Conservation (phyloP, 495 filamentous ascomycete genomes). For the Podospora tetraspora region DNA sequence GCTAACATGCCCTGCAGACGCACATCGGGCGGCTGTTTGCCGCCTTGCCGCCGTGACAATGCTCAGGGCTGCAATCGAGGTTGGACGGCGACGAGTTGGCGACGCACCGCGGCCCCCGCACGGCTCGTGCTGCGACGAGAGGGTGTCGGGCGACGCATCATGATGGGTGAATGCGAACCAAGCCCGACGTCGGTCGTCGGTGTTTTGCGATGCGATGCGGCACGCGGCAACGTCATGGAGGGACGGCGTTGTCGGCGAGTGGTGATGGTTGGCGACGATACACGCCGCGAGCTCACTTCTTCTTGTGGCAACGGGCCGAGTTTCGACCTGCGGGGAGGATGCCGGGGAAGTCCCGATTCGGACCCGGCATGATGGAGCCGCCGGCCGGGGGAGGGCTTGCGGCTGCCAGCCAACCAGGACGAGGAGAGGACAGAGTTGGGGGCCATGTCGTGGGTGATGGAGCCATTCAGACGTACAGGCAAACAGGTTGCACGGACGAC, state of each 20-base stretch:
- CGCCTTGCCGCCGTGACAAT: not conserved
- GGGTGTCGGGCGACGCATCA: not conserved
- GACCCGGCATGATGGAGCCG: not conserved
- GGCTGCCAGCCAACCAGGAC: not conserved
- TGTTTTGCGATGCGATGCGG: not conserved
- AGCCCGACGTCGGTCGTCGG: not conserved
- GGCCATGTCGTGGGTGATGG: not conserved
- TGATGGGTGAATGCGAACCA: not conserved
- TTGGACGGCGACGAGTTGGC: not conserved
- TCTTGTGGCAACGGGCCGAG: not conserved
- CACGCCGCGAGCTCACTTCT: not conserved
- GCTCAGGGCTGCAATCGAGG: not conserved
- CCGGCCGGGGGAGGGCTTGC: not conserved
- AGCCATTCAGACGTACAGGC: not conserved
- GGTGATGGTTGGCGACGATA: not conserved
- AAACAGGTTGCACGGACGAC: not conserved
- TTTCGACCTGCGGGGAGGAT: not conserved
- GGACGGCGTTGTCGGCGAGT: not conserved
- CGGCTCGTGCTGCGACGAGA: not conserved
- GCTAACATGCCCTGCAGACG: not conserved
- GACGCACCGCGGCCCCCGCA: not conserved
- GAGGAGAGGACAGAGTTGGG: not conserved
- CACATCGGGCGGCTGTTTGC: not conserved
- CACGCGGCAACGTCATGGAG: not conserved
- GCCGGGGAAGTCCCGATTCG: not conserved